Evolutionary conservation across 805 yeast species (phyloP).

Genomic region (Candida jianshihensis): DNA sequence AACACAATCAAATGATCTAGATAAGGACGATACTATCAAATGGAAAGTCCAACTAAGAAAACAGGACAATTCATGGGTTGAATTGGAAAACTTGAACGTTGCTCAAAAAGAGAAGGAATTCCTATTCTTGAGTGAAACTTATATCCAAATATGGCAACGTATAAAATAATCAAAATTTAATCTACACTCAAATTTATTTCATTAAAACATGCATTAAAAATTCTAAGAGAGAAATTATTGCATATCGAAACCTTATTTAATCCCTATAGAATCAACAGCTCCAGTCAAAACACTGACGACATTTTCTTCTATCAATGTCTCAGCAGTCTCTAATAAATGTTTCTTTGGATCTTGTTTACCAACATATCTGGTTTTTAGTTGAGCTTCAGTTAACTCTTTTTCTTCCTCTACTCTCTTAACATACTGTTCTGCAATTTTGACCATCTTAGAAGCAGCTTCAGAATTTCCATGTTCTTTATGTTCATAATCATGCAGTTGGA

Average conservation of each 20-base stretch:
- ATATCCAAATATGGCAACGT: constrained; percentile 62
- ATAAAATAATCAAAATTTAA: constrained; percentile 2
- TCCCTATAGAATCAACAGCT: constrained; percentile 84
- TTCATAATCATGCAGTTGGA: constrained; percentile 69
- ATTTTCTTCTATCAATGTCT: constrained; percentile 79
- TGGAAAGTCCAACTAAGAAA: constrained; percentile 48
- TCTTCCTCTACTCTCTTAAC: constrained; percentile 90
- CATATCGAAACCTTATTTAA: constrained; percentile 40
- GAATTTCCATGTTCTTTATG: constrained; percentile 71
- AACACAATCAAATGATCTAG: constrained; percentile 13
- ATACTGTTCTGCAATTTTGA: constrained; percentile 83
- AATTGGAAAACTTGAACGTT: constrained; percentile 45
- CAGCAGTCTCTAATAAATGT: constrained; percentile 87
- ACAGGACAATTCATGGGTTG: constrained; percentile 44
- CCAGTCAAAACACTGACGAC: constrained; percentile 83
- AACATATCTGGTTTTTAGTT: constrained; percentile 89
- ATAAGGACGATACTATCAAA: constrained; percentile 25
- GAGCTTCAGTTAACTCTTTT: constrained; percentile 79
- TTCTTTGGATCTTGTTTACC: constrained; percentile 99
- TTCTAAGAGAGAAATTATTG: too few species aligned
- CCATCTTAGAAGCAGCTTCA: constrained; percentile 70
- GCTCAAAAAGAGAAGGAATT: constrained; percentile 43
- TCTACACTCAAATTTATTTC: too few species aligned
- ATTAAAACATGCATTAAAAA: too few species aligned
- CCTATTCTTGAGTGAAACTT: constrained; percentile 53